A percentile compares a stretch with the other conserved stretches of the same genome.
Evolutionary conservation across 257 asterid species (phyloP).

Genomic region (Lycium ferocissimum): DNA sequence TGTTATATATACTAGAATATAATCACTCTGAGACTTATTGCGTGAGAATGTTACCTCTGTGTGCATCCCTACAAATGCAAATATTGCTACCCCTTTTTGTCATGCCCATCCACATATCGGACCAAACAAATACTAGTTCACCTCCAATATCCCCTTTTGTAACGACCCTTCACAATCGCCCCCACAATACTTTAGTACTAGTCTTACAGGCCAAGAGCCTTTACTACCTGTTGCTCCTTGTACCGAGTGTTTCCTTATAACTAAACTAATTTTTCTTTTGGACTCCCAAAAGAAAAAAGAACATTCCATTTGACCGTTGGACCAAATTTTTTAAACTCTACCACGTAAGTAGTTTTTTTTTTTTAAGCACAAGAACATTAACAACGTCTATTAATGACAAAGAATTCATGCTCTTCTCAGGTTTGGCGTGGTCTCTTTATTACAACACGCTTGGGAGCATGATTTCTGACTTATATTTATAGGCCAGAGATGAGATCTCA

Average conservation of each 20-base stretch:
- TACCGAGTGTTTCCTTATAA: background rate
- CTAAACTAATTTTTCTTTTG: no score
- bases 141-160: no score
- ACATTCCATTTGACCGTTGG: background rate
- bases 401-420: background rate
- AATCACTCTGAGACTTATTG: no score
- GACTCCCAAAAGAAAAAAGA: background rate
- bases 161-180: no score
- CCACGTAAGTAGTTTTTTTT: background rate
- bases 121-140: no score
- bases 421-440: background rate
- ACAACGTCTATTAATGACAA: background rate
- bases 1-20: no score
- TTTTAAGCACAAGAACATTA: background rate
- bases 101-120: no score
- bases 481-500: background rate
- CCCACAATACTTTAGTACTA: no score
- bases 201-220: no score
- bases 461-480: background rate
- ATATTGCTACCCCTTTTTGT: no score
- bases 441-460: conserved; percentile 15
- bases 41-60: no score
- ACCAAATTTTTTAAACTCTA: background rate
- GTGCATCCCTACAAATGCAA: no score
- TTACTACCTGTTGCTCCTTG: background rate